Conservation (phyloP, 2,329 filamentous ascomycete genomes). For the Aspergillus aculeatinus region DNA sequence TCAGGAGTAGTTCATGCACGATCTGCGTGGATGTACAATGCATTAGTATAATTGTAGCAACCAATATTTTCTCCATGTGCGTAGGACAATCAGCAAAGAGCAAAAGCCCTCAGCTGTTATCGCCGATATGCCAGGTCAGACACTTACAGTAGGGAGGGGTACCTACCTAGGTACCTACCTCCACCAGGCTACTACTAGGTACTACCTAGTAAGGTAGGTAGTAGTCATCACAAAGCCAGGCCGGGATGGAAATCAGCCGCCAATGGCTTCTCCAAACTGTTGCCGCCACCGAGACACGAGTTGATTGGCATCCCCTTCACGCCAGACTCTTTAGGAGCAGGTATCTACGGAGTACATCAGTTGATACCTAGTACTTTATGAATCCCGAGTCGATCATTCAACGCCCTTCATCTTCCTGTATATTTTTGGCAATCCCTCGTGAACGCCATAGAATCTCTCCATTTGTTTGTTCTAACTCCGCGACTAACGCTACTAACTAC, state of each 20-base stretch:
- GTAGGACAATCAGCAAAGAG: background rate
- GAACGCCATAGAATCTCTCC: too few species aligned
- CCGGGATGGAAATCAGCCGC: constrained; percentile 15
- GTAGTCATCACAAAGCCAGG: too few species aligned
- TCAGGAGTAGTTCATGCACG: constrained; percentile 5
- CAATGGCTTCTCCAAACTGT: constrained; percentile 20
- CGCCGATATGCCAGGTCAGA: too few species aligned
- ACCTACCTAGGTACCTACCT: too few species aligned
- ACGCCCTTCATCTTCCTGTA: too few species aligned
- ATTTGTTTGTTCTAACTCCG: background rate
- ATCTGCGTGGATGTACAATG: constrained; percentile 1
- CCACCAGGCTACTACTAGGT: too few species aligned
- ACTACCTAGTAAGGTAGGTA: too few species aligned
- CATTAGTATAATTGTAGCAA: background rate
- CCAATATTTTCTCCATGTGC: background rate
- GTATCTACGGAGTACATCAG: background rate
- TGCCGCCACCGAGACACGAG: constrained; percentile 2
- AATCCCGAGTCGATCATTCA: too few species aligned
- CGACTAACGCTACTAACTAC: too few species aligned
- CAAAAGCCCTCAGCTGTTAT: background rate
- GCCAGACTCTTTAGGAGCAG: background rate
- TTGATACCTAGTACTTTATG: background rate
- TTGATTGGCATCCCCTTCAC: constrained; percentile 10
- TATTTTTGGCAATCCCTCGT: too few species aligned
- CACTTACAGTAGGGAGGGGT: too few species aligned